Percentiles rank a stretch among this genome's conserved stretches.
Conservation (phyloP, 306 rosid species). For the Comarum palustre region DNA sequence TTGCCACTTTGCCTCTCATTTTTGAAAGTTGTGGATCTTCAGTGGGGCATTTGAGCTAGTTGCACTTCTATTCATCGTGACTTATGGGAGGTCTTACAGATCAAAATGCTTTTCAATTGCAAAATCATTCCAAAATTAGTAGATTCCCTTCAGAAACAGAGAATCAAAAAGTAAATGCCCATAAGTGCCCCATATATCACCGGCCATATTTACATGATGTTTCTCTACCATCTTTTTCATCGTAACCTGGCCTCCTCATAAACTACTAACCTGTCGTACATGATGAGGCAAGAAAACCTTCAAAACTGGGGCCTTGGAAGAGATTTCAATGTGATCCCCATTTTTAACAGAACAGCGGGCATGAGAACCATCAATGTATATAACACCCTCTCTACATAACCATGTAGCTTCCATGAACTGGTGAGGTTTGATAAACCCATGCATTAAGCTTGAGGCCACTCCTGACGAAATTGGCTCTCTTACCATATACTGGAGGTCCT, state of each 20-base stretch:
- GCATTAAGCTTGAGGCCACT: conserved; percentile 47
- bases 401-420: conserved; percentile 49
- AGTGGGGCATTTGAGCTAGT: neutral
- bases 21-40: conserved; percentile 81
- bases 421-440: conserved; percentile 44
- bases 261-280: conserved; percentile 18
- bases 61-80: neutral
- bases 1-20: conserved; percentile 17
- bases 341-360: conserved; percentile 40
- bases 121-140: neutral
- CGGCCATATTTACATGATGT: conserved; percentile 16
- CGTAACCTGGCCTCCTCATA: conserved; percentile 10
- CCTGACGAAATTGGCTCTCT: conserved; percentile 76
- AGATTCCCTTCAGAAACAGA: neutral
- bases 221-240: neutral
- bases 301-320: conserved; percentile 68
- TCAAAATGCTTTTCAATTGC: neutral
- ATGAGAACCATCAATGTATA: conserved; percentile 79
- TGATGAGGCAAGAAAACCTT: conserved; percentile 61
- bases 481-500: conserved; percentile 81
- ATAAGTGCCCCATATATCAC: conserved; percentile 9
- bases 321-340: conserved; percentile 64
- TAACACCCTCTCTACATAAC: conserved; percentile 55
- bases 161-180: conserved; percentile 4
- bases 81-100: neutral